Conservation (phyloP, 495 filamentous ascomycete genomes). For the Xylaria cubensis region DNA sequence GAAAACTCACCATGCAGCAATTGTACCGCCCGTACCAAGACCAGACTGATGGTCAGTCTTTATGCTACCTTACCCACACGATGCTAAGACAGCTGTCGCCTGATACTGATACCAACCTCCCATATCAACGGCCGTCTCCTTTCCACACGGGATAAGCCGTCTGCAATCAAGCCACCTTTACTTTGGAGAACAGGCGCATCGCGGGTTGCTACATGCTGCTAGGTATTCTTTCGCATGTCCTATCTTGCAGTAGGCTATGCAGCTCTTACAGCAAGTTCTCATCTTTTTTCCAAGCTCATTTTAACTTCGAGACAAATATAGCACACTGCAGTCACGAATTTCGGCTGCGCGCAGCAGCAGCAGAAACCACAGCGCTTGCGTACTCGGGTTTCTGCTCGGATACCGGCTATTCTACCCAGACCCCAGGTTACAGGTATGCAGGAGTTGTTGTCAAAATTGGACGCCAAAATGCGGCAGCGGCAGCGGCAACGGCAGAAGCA, state of each 20-base stretch:
- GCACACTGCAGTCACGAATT: background rate
- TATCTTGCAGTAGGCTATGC: background rate
- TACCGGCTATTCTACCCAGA: background rate
- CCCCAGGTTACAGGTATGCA: background rate
- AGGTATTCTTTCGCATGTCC: background rate
- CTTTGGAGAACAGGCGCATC: constrained; percentile 2
- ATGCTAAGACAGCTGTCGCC: constrained; percentile 12
- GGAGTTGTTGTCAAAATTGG: background rate
- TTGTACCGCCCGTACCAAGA: background rate
- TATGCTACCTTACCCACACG: constrained; percentile 27
- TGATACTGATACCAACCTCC: constrained; percentile 22
- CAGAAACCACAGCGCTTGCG: background rate
- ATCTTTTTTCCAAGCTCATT: background rate
- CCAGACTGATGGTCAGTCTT: background rate
- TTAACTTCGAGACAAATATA: background rate
- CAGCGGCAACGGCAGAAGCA: constrained; percentile 8
- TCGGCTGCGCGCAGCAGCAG: background rate
- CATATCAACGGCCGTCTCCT: background rate
- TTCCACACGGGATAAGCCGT: constrained; percentile 18
- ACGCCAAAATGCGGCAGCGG: constrained; percentile 7
- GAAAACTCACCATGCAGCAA: constrained; percentile 11
- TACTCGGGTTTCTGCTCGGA: background rate
- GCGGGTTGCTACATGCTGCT: background rate
- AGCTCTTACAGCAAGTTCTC: constrained; percentile 2
- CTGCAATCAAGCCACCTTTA: constrained; percentile 6